A percentile compares a stretch with the other conserved stretches of the same genome.
Evolutionary conservation across 192 early-diverging fungal genomes (phyloP).

Genomic region (Geranomyces variabilis): DNA sequence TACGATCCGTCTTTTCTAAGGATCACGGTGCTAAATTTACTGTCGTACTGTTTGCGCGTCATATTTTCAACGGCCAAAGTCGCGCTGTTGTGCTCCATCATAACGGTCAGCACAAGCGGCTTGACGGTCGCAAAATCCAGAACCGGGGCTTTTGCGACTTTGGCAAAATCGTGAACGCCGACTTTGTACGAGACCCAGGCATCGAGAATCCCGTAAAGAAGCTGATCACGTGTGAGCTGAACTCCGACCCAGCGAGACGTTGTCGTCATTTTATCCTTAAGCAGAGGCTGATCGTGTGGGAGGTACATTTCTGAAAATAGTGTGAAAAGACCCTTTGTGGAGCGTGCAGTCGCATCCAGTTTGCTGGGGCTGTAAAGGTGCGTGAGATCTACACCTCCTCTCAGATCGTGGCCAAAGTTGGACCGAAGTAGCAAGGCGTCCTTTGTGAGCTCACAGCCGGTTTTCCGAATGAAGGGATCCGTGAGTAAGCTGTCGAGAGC

Average conservation of each 20-base stretch:
- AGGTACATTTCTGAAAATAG: conserved; percentile 23
- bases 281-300: not conserved
- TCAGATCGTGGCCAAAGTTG: conserved; percentile 25
- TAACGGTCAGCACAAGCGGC: not conserved
- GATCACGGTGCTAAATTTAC: conserved; percentile 22
- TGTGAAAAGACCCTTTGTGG: conserved; percentile 5
- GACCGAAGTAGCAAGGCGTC: conserved; percentile 13
- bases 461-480: conserved; percentile 15
- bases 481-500: conserved; percentile 7
- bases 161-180: conserved; percentile 11
- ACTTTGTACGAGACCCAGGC: conserved; percentile 30
- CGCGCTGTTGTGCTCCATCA: conserved; percentile 12
- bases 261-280: conserved; percentile 17
- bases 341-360: not conserved
- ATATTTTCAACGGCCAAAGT: conserved; percentile 16
- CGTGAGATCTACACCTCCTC: conserved; percentile 24
- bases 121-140: conserved; percentile 8
- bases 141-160: not conserved
- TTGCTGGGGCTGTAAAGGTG: conserved; percentile 9
- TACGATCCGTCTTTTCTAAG: not conserved
- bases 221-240: conserved; percentile 11
- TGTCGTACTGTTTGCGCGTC: conserved; percentile 16
- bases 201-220: conserved; percentile 11
- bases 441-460: conserved; percentile 28
- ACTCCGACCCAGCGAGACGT: conserved; percentile 20